These are phyloP conservation scores for Albizia julibrissin DNA, from an alignment of 306 rosid genomes.

Conservation along the genomic window DNA sequence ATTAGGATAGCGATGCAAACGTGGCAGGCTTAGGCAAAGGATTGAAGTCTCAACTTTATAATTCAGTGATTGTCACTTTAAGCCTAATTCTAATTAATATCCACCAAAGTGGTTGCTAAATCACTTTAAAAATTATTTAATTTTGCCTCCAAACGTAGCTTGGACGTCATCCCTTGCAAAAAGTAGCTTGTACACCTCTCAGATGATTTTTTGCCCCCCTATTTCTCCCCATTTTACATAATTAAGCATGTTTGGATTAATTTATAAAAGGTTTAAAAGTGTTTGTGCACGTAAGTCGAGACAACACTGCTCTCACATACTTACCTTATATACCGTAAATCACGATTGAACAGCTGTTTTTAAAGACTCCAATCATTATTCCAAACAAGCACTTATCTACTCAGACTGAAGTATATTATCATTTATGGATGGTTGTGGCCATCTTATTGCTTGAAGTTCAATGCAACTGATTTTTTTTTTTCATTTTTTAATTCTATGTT, in stretches of 20 bases:
- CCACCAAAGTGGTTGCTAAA: neutral
- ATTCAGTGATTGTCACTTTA: slow-evolving; percentile 13
- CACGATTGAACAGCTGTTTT: no score
- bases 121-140: slow-evolving; percentile 2
- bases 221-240: neutral
- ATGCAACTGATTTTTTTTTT: neutral
- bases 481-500: no score
- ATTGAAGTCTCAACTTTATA: slow-evolving; percentile 9
- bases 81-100: slow-evolving; percentile 26
- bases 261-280: no score
- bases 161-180: slow-evolving; percentile 4
- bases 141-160: slow-evolving; percentile 19
- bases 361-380: no score
- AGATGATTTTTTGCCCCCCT: neutral
- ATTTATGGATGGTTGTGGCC: neutral
- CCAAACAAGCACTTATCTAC: no score
- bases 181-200: neutral
- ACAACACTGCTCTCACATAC: no score
- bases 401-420: neutral
- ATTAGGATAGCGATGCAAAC: neutral
- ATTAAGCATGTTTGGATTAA: no score
- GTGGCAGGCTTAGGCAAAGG: neutral
- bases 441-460: neutral
- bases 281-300: no score
- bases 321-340: no score